Base-by-base conservation (phyloP, 2,329 filamentous ascomycete species). In the Ophiostoma novo-ulmi region DNA sequence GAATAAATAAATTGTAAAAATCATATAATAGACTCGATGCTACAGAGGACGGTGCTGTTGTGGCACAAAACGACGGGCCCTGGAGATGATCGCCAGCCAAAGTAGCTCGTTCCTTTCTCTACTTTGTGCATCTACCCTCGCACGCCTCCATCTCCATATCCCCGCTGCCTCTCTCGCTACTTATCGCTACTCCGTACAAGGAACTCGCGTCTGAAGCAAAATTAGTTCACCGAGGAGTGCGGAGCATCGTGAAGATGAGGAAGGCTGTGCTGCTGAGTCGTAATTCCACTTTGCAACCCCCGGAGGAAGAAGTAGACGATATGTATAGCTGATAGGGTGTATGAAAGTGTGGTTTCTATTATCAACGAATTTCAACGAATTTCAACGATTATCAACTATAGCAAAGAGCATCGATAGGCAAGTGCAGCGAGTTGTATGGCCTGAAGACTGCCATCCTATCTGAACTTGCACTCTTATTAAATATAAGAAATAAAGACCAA, bases 201-300 rank as follows among this genome's bases (percentile, higher is more conserved):
- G 14, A 48, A 20, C 44, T 48, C 44, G 44, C 44, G 17, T 13
- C n/a, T 48, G 41, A 48, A 20, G n/a, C n/a, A 48, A 20, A n/a
- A n/a, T n/a, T n/a, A 48, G 44, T 48, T 48, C 8, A 48, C 44
- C 44, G 52, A 58, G 52, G 10, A 58, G 52, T 58, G 52, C 52
- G 52, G 52, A 58, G 52, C 26, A 58, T 58, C 52, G 52, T 26
- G 52, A 58, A 58, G 52, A 58, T 58, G 52, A 58, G n/a, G 52
- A 58, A 26, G 52, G 52, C 52, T 58, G 22, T 58, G 52, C 52
- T 31, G 17, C 11, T 26, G 52, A 26, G 52, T 58, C 4, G 52
- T 58, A 26, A 58, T 58, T 58, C 10, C 52, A 58, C 52, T 58
- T 58, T 26, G 52, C 52, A 58, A 31, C 11, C 52, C 52, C 52